Evolutionary conservation across 2,329 filamentous ascomycete genomes (phyloP).

Genomic region (Lomentospora prolificans): DNA sequence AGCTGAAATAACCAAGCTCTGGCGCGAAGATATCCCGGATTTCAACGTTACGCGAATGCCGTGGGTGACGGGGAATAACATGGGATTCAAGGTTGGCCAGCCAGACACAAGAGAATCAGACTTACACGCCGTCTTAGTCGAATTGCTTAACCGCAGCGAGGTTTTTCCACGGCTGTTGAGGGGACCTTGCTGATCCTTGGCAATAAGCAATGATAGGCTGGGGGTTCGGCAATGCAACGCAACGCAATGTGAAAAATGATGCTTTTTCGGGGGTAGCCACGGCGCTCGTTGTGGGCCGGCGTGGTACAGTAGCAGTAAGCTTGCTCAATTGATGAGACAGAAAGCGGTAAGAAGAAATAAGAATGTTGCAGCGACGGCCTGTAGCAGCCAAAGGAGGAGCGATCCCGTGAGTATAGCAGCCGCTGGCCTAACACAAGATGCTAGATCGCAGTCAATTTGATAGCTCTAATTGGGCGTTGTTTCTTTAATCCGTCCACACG

Average conservation of each 20-base stretch:
- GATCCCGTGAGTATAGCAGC: not conserved
- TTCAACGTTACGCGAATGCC: not conserved
- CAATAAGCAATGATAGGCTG: conserved; percentile 3
- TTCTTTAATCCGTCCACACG: not conserved
- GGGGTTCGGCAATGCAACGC: conserved; percentile 5
- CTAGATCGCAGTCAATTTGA: not conserved
- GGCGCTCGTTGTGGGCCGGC: not conserved
- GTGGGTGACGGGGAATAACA: not conserved
- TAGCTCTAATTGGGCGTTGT: not conserved
- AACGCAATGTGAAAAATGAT: conserved; percentile 5
- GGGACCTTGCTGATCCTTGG: not conserved
- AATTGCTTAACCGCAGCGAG: not conserved
- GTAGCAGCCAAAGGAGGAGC: not conserved
- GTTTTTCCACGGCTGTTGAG: not conserved
- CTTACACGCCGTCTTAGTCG: not conserved
- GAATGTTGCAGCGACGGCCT: not conserved
- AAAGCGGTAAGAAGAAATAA: not conserved
- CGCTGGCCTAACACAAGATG: not conserved
- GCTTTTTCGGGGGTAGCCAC: conserved; percentile 5
- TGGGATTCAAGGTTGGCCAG: not conserved
- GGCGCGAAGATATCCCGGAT: not conserved
- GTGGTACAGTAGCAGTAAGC: not conserved
- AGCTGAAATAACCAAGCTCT: not conserved
- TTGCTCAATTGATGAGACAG: not conserved
- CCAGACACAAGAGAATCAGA: no score